Evolutionary conservation across 768 basidiomycete genomes (phyloP).

Genomic region (Xanthoconium stramineum): DNA sequence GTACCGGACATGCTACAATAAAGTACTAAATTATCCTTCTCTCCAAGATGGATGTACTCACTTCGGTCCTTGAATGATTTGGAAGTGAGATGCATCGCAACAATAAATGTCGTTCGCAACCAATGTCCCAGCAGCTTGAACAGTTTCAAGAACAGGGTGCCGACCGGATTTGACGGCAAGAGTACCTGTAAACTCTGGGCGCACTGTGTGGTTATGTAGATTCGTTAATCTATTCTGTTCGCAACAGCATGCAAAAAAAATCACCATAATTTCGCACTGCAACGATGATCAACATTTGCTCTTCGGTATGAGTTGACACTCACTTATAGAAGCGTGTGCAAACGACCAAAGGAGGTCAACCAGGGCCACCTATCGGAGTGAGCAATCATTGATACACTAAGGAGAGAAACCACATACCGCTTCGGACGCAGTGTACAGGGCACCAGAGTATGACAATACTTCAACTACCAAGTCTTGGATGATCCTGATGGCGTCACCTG

Average conservation of each 20-base stretch:
- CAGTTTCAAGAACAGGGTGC: conserved; percentile 82
- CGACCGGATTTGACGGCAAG: conserved; percentile 86
- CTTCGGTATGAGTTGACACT: conserved; percentile 23
- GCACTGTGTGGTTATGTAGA: conserved; percentile 44
- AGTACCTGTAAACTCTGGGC: conserved; percentile 89
- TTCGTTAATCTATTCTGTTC: not conserved
- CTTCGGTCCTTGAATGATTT: conserved; percentile 92
- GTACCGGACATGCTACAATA: conserved; percentile 57
- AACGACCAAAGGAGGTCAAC: conserved; percentile 91
- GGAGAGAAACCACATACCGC: conserved; percentile 45
- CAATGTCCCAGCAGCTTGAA: conserved; percentile 63
- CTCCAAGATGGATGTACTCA: conserved; percentile 32
- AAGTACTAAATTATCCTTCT: not conserved
- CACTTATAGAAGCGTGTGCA: conserved; percentile 78
- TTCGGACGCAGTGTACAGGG: conserved; percentile 87
- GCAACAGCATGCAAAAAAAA: not conserved
- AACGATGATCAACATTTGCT: not conserved
- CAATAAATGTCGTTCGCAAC: conserved; percentile 92
- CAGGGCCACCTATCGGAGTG: conserved; percentile 61
- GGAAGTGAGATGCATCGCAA: conserved; percentile 79
- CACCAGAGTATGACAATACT: conserved; percentile 69
- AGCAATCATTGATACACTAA: not conserved
- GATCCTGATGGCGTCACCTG: conserved; percentile 45
- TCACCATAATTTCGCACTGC: conserved; percentile 52
- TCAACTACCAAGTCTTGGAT: conserved; percentile 73